phyloP scores from a whole-genome alignment of 2,329 filamentous ascomycete species.

The Colletotrichum cereale region DNA sequence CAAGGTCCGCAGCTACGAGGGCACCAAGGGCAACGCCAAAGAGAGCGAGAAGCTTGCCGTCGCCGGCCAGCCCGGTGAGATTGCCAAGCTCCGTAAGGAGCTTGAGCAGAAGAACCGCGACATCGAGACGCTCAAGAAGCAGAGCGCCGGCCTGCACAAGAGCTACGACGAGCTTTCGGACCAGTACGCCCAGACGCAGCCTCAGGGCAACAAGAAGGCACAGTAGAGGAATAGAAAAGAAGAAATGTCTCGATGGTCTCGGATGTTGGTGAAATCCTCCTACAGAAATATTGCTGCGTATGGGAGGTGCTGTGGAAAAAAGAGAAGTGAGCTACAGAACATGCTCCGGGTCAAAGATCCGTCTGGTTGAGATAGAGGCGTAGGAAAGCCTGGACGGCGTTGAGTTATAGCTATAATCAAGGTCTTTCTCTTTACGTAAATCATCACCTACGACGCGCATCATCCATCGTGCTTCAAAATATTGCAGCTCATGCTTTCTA shows the following conservation, averaged over 20 bases:
- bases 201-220: constrained; percentile 69
- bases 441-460: too few relatives aligned
- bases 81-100: constrained; percentile 77
- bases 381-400: constrained; percentile 21
- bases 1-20: constrained; percentile 85
- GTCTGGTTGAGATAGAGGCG: not conserved
- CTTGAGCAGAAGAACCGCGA: constrained; percentile 85
- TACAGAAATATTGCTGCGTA: not conserved
- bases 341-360: not conserved
- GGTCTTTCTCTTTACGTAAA: constrained; percentile 8
- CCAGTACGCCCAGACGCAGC: constrained; percentile 74
- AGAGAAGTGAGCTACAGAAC: not conserved
- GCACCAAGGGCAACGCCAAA: constrained; percentile 67
- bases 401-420: constrained; percentile 26
- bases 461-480: not conserved
- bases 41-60: constrained; percentile 78
- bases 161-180: constrained; percentile 91
- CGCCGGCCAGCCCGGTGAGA: constrained; percentile 81
- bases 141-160: constrained; percentile 83
- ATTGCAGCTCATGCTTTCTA: not conserved
- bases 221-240: constrained; percentile 51
- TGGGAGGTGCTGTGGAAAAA: not conserved
- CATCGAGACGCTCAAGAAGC: constrained; percentile 91
- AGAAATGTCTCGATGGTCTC: not conserved
- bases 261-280: too few relatives aligned